Evolutionary conservation across 1,284 basidiomycete species (phyloP), one percentile per base, ranked within the genome.

Genomic region (Moesziomyces parantarcticus): DNA sequence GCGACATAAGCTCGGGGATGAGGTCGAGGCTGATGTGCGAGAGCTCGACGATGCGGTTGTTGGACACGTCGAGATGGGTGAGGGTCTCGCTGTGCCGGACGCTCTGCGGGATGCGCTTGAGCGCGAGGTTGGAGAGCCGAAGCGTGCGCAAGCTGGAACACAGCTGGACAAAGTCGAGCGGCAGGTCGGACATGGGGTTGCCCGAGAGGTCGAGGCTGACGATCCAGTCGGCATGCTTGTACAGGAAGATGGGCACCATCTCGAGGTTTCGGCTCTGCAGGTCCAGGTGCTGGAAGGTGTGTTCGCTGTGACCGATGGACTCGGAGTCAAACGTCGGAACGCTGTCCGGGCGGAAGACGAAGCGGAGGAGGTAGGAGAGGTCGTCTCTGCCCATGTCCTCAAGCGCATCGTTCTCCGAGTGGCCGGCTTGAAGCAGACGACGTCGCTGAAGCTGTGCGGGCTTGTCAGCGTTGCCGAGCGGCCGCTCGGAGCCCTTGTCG

Each of bases 131-230:
- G n/a, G 91, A 91, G 56, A 99, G 87, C 10, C 91, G 89, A 50
- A 99, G 89, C 78, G 96, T 94, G 51, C 91, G 90, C 29, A 99
- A 88, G 6, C 87, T 89, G 3, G 89, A 89, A 81, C 94, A 97
- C 11, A 91, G 89, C 84, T 98, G 93, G 52, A 97, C 91, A 83
- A 99, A 99, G 85, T 99, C 97, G 50, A 93, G 89, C 0, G 97
- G 97, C 39, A 99, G 90, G 83, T 99, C 96, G 55, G 95, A 89
- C 89, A 97, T 94, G 1, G 96, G 94, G 82, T 99, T 99, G 61
- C 92, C 90, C 3, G 94, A 96, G 9, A 99, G 88, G 76, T 94
- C 93, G 62, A 99, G 90, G 51, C 89, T 91, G 75, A 92, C 87
- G 79, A 99, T 94, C 50, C 89, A 89, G 77, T 92, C 90, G 3